Conservation (phyloP, 495 filamentous ascomycete genomes). For the Tuber indicum region DNA sequence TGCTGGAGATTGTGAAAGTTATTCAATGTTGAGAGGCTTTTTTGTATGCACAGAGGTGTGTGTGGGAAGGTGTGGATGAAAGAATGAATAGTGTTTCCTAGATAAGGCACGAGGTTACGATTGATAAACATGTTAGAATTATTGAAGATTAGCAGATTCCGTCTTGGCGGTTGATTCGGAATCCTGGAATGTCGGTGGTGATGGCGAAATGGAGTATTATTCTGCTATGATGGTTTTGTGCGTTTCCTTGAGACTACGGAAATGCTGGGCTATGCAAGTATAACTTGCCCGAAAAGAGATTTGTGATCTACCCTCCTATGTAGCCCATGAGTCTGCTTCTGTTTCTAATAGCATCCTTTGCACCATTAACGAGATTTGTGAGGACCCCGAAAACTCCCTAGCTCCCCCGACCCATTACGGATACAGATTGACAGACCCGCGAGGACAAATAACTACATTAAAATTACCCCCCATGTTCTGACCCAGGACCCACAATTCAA, state of each 20-base stretch:
- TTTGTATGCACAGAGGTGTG: no score
- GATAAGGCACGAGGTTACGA: not conserved
- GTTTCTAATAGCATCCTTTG: not conserved
- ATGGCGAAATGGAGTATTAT: not conserved
- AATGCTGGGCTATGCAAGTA: not conserved
- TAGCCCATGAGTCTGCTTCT: not conserved
- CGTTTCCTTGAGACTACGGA: not conserved
- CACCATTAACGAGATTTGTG: not conserved
- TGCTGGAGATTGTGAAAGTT: not conserved
- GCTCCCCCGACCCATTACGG: not conserved
- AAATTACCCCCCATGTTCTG: not conserved
- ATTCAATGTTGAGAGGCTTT: not conserved
- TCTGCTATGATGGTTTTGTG: not conserved
- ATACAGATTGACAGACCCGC: not conserved
- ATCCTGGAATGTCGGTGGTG: not conserved
- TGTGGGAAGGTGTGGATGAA: no score
- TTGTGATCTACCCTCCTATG: not conserved
- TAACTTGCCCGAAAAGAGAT: not conserved
- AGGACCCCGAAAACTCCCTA: not conserved
- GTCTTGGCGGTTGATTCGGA: not conserved
- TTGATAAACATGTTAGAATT: not conserved
- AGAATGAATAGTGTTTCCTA: no score
- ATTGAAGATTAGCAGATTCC: not conserved
- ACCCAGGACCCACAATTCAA: not conserved
- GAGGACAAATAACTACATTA: not conserved